Percentiles rank a stretch among this genome's conserved stretches.
Conservation (phyloP, 176 grass and related monocot genomes). For the Bonia amplexicaulis region DNA sequence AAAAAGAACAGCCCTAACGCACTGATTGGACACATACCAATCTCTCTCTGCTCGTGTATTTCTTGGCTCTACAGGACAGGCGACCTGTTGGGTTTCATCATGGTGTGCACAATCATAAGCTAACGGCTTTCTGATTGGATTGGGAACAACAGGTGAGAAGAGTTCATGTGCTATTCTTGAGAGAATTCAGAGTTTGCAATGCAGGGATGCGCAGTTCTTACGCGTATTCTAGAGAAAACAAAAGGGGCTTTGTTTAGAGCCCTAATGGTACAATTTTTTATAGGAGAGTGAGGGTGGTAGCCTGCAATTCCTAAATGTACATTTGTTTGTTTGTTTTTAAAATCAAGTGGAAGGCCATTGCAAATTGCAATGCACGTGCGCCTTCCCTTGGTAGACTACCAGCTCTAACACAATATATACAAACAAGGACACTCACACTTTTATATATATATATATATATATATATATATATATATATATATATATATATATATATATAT, state of each 20-base stretch:
- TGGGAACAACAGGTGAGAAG: neutral
- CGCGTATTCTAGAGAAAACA: neutral
- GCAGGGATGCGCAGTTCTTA: too few relatives aligned
- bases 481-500: too few relatives aligned
- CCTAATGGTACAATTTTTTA: neutral
- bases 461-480: too few relatives aligned
- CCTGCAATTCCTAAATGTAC: neutral
- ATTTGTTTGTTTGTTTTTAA: neutral
- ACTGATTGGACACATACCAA: neutral
- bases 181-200: too few relatives aligned
- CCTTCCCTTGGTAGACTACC: neutral
- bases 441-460: too few relatives aligned
- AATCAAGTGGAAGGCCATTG: neutral
- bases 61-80: conserved; percentile 20
- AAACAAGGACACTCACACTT: neutral
- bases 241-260: too few relatives aligned
- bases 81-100: neutral
- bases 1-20: too few relatives aligned
- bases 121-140: neutral
- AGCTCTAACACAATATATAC: neutral
- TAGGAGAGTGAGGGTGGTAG: neutral
- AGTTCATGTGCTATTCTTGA: neutral
- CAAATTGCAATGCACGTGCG: neutral
- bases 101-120: too few relatives aligned
- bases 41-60: neutral